These are phyloP conservation scores for Bifiguratus adelaidae DNA, from an alignment of 192 early-diverging fungal genomes.

Conservation along the genomic window DNA sequence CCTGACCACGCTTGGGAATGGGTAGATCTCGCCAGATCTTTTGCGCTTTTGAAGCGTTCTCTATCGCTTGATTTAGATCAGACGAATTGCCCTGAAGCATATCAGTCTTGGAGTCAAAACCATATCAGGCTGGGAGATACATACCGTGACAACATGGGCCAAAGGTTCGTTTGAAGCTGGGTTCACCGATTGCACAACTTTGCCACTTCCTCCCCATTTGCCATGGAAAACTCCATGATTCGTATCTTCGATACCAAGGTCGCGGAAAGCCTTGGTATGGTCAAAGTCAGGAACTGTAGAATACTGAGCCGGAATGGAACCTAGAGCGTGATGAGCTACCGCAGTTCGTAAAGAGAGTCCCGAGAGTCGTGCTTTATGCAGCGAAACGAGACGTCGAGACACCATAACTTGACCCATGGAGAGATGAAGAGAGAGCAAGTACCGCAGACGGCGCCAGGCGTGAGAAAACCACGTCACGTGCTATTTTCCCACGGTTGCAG, in stretches of 20 bases:
- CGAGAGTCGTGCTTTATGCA: too few species aligned
- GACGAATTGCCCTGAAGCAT: slow-evolving; percentile 27
- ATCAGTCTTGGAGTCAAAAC: not conserved
- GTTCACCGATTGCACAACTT: slow-evolving; percentile 48
- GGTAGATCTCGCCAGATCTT: slow-evolving; percentile 59
- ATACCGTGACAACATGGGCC: slow-evolving; percentile 63
- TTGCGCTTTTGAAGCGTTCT: slow-evolving; percentile 50
- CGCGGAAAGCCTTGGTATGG: too few species aligned
- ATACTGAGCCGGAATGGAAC: too few species aligned
- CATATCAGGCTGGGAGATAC: slow-evolving; percentile 1
- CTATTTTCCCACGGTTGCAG: too few species aligned
- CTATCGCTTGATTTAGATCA: slow-evolving; percentile 54
- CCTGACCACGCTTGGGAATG: slow-evolving; percentile 79
- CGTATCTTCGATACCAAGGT: slow-evolving; percentile 47
- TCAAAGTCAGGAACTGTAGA: too few species aligned
- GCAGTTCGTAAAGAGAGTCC: too few species aligned
- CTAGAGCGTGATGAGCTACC: too few species aligned
- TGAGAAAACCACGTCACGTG: too few species aligned
- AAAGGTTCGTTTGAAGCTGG: slow-evolving; percentile 81
- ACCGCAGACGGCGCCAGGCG: too few species aligned
- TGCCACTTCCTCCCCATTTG: slow-evolving; percentile 55
- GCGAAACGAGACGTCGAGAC: too few species aligned
- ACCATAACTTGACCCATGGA: too few species aligned
- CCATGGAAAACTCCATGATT: slow-evolving; percentile 75
- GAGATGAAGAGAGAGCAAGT: too few species aligned